phyloP scores from a whole-genome alignment of 768 basidiomycete species.

The Russula griseocarnosa region DNA sequence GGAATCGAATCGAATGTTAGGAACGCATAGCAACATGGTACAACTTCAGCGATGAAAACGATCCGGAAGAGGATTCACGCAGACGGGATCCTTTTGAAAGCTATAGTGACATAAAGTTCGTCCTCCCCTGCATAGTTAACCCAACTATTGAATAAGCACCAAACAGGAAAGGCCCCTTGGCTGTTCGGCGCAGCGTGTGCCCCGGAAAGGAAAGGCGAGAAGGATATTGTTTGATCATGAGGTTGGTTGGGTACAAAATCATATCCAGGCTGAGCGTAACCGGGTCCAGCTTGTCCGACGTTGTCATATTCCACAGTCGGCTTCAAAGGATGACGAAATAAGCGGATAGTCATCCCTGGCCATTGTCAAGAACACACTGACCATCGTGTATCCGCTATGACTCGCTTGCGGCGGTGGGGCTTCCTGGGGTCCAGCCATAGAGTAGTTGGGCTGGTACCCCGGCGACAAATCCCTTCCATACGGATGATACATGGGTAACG shows the following conservation, averaged over 20 bases:
- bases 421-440: neutral
- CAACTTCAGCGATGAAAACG: neutral
- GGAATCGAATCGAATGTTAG: neutral
- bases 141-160: neutral
- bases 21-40: neutral
- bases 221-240: neutral
- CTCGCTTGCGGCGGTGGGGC: neutral
- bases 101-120: constrained; percentile 8
- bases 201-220: neutral
- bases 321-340: neutral
- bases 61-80: neutral
- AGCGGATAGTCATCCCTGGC: neutral
- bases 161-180: neutral
- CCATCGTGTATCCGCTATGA: neutral
- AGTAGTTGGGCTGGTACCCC: neutral
- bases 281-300: neutral
- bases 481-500: too few species aligned
- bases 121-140: neutral
- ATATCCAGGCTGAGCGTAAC: neutral
- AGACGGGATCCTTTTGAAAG: constrained; percentile 2
- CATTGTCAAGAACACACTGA: neutral
- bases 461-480: neutral
- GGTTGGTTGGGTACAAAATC: neutral
- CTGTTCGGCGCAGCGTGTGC: neutral
- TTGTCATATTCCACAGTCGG: neutral